Percentiles rank a stretch among this genome's conserved stretches.
phyloP scores from a whole-genome alignment of 2,329 filamentous ascomycete genomes.

The Onygenales sp. region DNA sequence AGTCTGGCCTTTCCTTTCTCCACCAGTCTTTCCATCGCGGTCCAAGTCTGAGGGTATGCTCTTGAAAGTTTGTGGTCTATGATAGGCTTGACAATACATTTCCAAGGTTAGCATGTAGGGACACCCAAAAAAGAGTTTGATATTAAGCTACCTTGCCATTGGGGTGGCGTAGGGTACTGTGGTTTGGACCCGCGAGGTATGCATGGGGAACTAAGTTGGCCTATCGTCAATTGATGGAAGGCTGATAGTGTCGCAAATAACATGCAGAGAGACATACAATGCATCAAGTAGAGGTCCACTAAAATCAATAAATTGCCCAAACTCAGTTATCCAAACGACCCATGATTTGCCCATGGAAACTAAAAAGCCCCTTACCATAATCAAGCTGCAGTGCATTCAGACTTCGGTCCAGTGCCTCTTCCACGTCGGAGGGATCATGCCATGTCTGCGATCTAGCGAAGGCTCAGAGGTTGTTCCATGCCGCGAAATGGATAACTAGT shows the following conservation, averaged over 20 bases:
- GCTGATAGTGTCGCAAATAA: not conserved
- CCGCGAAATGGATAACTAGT: slow-evolving; percentile 45
- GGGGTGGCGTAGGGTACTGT: slow-evolving; percentile 2
- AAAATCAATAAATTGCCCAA: not conserved
- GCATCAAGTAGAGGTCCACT: slow-evolving; percentile 17
- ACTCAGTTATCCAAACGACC: slow-evolving; percentile 19
- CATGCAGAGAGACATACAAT: slow-evolving; percentile 17
- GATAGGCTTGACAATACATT: slow-evolving; percentile 16
- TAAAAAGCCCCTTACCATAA: slow-evolving; percentile 38
- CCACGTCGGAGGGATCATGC: slow-evolving; percentile 41
- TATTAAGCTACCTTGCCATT: slow-evolving; percentile 7
- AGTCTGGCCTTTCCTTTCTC: slow-evolving; percentile 24
- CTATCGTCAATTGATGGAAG: slow-evolving; percentile 8
- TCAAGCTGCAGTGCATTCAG: slow-evolving; percentile 42
- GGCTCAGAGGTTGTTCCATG: slow-evolving; percentile 33
- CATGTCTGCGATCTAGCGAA: not conserved
- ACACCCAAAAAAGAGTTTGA: slow-evolving; percentile 13
- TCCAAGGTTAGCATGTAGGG: slow-evolving; percentile 5
- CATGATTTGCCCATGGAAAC: not conserved
- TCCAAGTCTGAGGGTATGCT: slow-evolving; percentile 23
- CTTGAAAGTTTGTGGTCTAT: slow-evolving; percentile 6
- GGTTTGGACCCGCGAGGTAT: slow-evolving; percentile 6
- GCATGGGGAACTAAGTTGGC: slow-evolving; percentile 4
- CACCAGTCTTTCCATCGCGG: slow-evolving; percentile 25
- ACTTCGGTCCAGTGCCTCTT: slow-evolving; percentile 39